phyloP scores from a whole-genome alignment of 108 stramenopile species.

The Nitzschia sp. region DNA sequence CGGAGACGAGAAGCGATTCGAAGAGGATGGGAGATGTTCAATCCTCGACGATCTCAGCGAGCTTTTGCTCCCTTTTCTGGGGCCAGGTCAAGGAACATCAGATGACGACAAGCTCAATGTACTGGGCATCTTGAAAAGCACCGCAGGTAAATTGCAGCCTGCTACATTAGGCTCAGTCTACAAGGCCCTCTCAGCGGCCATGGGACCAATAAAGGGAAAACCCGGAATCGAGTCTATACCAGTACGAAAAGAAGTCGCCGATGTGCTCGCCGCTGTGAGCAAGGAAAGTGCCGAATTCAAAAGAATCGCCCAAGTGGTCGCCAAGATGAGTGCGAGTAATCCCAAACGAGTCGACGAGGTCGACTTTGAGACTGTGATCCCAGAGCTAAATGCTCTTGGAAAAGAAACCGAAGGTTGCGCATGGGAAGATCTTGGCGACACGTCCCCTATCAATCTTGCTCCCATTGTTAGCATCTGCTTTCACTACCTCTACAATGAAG shows the following conservation, averaged over 20 bases:
- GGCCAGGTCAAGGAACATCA: conserved; percentile 43
- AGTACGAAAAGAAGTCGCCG: conserved; percentile 45
- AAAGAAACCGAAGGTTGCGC: conserved; percentile 14
- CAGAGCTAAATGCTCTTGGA: conserved; percentile 65
- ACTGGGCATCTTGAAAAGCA: conserved; percentile 59
- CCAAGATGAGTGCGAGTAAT: conserved; percentile 55
- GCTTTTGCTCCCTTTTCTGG: conserved; percentile 72
- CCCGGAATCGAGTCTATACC: conserved; percentile 53
- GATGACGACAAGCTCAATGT: conserved; percentile 62
- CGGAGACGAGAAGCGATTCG: conserved; percentile 20
- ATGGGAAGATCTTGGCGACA: conserved; percentile 45
- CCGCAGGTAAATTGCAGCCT: conserved; percentile 48
- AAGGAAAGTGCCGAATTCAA: conserved; percentile 11
- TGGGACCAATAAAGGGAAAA: conserved; percentile 70
- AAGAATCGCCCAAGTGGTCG: conserved; percentile 36
- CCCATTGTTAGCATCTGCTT: conserved; percentile 75
- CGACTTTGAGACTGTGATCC: conserved; percentile 74
- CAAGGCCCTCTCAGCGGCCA: conserved; percentile 44
- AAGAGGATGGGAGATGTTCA: neutral
- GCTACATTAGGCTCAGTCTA: conserved; percentile 44
- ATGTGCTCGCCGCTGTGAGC: conserved; percentile 15
- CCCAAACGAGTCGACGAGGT: conserved; percentile 76
- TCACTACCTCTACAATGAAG: conserved; percentile 67
- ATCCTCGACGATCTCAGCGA: conserved; percentile 51
- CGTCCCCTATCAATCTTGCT: conserved; percentile 42